Conservation (phyloP, 2,329 filamentous ascomycete genomes). For the Pseudohalonectria lignicola region DNA sequence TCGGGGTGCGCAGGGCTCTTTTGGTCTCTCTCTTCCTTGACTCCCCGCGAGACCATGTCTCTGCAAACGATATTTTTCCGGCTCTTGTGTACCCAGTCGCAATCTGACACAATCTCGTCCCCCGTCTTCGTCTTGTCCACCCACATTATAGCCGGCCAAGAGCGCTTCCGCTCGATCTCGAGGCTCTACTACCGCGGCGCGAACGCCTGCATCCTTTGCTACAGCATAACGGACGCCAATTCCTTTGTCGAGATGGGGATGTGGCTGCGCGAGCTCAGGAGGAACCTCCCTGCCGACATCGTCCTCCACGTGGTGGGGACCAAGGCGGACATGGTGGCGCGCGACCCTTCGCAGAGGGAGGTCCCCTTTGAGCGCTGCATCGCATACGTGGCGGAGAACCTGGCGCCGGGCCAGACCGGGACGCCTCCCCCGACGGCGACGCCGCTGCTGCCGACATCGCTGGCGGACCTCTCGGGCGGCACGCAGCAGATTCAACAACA, state of each 20-base stretch:
- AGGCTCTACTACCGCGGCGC: conserved; percentile 94
- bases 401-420: conserved; percentile 58
- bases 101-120: too few relatives aligned
- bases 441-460: conserved; percentile 12
- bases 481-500: conserved; percentile 2
- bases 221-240: conserved; percentile 78
- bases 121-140: not conserved
- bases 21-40: too few relatives aligned
- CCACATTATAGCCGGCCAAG: conserved; percentile 59
- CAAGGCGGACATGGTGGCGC: conserved; percentile 80
- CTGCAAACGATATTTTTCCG: too few relatives aligned
- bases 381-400: conserved; percentile 86
- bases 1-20: too few relatives aligned
- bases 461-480: not conserved
- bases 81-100: too few relatives aligned
- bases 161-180: conserved; percentile 89
- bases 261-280: conserved; percentile 77
- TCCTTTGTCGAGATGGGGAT: conserved; percentile 88
- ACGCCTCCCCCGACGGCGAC: conserved; percentile 57
- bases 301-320: conserved; percentile 93
- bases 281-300: conserved; percentile 65
- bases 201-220: conserved; percentile 88
- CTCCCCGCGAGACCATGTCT: too few relatives aligned
- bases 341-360: conserved; percentile 66
- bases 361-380: conserved; percentile 95